Evolutionary conservation across 2,329 filamentous ascomycete species (phyloP).

Genomic region (Penicillium verrucosum): DNA sequence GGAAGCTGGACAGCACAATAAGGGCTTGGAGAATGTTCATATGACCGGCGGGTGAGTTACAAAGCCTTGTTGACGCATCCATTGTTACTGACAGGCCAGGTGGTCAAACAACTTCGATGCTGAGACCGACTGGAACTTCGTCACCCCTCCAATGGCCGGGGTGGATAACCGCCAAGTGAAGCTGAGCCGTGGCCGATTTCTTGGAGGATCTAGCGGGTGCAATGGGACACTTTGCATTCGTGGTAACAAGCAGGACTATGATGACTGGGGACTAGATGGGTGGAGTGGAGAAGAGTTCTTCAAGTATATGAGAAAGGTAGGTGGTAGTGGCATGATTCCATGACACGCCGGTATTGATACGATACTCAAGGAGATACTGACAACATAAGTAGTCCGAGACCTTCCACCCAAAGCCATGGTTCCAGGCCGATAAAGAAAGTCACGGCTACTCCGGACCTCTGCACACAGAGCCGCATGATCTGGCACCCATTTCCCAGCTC

Average conservation of each 20-base stretch:
- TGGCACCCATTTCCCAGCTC: slow-evolving; percentile 57
- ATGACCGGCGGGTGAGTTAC: slow-evolving; percentile 42
- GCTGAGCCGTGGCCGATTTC: slow-evolving; percentile 44
- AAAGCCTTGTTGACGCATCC: background rate
- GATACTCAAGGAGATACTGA: background rate
- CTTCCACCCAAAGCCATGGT: slow-evolving; percentile 59
- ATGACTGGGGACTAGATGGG: slow-evolving; percentile 55
- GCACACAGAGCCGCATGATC: slow-evolving; percentile 56
- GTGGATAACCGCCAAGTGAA: slow-evolving; percentile 43
- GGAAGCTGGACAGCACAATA: slow-evolving; percentile 49
- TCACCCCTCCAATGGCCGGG: slow-evolving; percentile 40
- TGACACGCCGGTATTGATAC: background rate
- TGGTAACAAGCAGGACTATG: slow-evolving; percentile 46
- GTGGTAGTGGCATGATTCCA: background rate
- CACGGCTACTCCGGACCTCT: slow-evolving; percentile 55
- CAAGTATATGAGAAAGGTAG: slow-evolving; percentile 54
- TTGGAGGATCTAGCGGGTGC: slow-evolving; percentile 44
- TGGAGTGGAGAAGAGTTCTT: slow-evolving; percentile 59
- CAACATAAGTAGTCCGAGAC: slow-evolving; percentile 47
- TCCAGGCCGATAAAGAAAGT: slow-evolving; percentile 46
- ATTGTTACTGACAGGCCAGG: slow-evolving; percentile 17
- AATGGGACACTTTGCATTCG: slow-evolving; percentile 47
- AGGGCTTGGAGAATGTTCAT: slow-evolving; percentile 46
- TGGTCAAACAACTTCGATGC: slow-evolving; percentile 45
- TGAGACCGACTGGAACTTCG: slow-evolving; percentile 47